phyloP scores from a whole-genome alignment of 345 rosid genomes.

The Ceriops zippeliana region DNA sequence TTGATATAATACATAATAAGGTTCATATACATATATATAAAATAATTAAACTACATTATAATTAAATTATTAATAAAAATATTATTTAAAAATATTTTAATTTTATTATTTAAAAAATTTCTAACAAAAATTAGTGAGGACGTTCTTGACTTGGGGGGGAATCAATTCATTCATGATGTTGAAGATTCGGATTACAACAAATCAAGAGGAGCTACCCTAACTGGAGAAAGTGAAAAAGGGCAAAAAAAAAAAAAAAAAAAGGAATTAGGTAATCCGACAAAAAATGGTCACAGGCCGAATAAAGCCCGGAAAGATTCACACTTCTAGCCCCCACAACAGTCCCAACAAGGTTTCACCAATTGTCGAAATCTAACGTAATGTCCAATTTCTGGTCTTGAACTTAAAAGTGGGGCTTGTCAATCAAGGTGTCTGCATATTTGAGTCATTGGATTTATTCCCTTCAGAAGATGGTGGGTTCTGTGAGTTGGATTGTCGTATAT shows the following conservation, averaged over 20 bases:
- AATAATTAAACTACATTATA: no score
- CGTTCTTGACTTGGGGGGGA: neutral
- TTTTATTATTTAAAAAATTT: no score
- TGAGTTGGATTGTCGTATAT: conserved; percentile 63
- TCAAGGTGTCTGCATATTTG: conserved; percentile 70
- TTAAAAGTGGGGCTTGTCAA: conserved; percentile 35
- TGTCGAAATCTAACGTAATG: neutral
- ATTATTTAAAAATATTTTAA: no score
- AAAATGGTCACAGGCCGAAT: neutral
- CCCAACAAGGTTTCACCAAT: neutral
- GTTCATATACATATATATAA: no score
- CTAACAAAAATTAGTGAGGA: neutral
- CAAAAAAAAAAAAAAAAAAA: neutral
- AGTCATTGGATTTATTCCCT: conserved; percentile 70
- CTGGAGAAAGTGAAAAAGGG: neutral
- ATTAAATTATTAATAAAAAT: no score
- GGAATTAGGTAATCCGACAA: conserved; percentile 7
- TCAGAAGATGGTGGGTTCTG: conserved; percentile 79
- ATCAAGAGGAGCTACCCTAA: conserved; percentile 15
- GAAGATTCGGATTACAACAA: conserved; percentile 19
- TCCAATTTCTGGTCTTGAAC: conserved; percentile 2
- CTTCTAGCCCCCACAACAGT: neutral
- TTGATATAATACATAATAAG: no score
- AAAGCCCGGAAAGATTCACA: conserved; percentile 5
- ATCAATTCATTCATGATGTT: conserved; percentile 23